Percentiles rank a stretch among this genome's conserved stretches.
Evolutionary conservation across 2,329 filamentous ascomycete genomes (phyloP).

Genomic region (Alternaria alternata): DNA sequence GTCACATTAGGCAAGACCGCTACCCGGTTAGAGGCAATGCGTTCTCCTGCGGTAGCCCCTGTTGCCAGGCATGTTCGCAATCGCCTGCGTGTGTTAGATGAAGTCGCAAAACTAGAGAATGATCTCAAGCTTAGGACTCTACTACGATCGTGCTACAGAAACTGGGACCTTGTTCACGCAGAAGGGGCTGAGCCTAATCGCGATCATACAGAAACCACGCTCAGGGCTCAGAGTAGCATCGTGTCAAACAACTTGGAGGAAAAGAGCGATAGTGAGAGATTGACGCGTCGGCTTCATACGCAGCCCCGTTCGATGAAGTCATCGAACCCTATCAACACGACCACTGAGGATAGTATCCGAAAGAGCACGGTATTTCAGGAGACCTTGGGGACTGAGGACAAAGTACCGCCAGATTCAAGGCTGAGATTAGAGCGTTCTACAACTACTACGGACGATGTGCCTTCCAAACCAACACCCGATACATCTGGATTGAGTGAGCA

Average conservation of each 20-base stretch:
- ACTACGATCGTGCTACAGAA: background rate
- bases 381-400: background rate
- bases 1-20: background rate
- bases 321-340: slow-evolving; percentile 11
- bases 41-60: slow-evolving; percentile 3
- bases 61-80: background rate
- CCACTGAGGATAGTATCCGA: background rate
- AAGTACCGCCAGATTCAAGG: background rate
- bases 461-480: slow-evolving; percentile 6
- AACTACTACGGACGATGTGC: background rate
- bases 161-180: background rate
- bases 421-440: background rate
- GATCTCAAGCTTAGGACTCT: background rate
- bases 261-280: slow-evolving; percentile 18
- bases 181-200: background rate
- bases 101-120: background rate
- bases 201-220: background rate
- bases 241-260: background rate
- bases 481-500: slow-evolving; percentile 31
- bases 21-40: background rate
- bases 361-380: background rate
- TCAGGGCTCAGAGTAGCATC: background rate
- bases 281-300: slow-evolving; percentile 23
- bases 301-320: slow-evolving; percentile 25
- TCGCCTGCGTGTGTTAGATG: slow-evolving; percentile 4